A percentile compares a stretch with the other conserved stretches of the same genome.
phyloP scores from a whole-genome alignment of 2,329 filamentous ascomycete genomes.

The Aspergillus sp. region DNA sequence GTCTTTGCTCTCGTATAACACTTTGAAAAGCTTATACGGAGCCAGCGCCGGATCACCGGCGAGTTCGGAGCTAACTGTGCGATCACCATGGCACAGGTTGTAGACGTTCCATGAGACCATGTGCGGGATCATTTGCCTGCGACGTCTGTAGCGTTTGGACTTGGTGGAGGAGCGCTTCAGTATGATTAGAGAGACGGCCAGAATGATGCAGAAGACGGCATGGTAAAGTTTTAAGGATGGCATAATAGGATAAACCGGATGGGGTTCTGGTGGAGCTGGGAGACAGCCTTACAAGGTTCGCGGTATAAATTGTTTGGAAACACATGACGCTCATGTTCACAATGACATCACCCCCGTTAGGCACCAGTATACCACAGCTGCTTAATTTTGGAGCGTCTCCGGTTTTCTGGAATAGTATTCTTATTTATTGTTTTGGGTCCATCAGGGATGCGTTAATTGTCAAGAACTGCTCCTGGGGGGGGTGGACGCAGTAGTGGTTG shows the following conservation, averaged over 20 bases:
- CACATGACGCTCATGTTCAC: too few species aligned
- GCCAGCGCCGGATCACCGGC: constrained; percentile 54
- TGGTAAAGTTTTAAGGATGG: background rate
- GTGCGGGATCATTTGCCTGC: background rate
- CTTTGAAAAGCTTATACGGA: constrained; percentile 56
- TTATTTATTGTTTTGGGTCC: too few species aligned
- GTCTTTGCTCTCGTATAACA: constrained; percentile 51
- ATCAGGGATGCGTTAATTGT: too few species aligned
- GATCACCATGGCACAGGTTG: constrained; percentile 52
- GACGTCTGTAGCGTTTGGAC: background rate
- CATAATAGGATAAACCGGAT: background rate
- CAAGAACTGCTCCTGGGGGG: too few species aligned
- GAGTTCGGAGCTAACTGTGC: constrained; percentile 60
- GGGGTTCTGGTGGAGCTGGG: too few species aligned
- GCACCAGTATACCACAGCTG: too few species aligned
- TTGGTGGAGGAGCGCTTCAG: background rate
- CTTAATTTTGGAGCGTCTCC: too few species aligned
- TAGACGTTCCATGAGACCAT: constrained; percentile 36
- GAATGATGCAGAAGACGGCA: background rate
- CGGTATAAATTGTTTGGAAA: background rate
- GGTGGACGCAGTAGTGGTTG: too few species aligned
- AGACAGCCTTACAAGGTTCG: too few species aligned
- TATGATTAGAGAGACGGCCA: background rate
- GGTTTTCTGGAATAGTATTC: too few species aligned
- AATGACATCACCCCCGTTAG: too few species aligned